These are phyloP conservation scores for Penicillium frequentans DNA, from an alignment of 2,329 filamentous ascomycete species.

Conservation along the genomic window DNA sequence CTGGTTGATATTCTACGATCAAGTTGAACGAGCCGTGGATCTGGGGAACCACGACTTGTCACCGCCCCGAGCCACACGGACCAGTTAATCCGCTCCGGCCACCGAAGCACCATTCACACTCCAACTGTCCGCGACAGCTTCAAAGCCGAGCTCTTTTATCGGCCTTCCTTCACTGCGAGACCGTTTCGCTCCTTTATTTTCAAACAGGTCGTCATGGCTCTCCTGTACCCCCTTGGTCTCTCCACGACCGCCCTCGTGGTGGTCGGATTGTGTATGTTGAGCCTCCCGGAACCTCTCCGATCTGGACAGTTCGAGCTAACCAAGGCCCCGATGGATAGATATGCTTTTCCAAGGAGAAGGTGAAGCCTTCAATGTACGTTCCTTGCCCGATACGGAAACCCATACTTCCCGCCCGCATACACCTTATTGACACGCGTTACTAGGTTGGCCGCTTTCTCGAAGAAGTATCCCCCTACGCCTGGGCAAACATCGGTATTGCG, in stretches of 20 bases:
- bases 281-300: slow-evolving; percentile 6
- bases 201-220: slow-evolving; percentile 60
- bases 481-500: slow-evolving; percentile 86
- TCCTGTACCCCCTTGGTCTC: slow-evolving; percentile 69
- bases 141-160: slow-evolving; percentile 21
- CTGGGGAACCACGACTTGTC: slow-evolving; percentile 28
- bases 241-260: slow-evolving; percentile 67
- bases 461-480: slow-evolving; percentile 88
- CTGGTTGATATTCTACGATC: slow-evolving; percentile 6
- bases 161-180: slow-evolving; percentile 10
- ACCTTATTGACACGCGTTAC: slow-evolving; percentile 14
- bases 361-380: slow-evolving; percentile 85
- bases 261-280: slow-evolving; percentile 72
- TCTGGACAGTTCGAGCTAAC: slow-evolving; percentile 18
- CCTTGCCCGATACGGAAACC: neutral
- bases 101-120: slow-evolving; percentile 23
- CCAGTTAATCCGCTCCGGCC: slow-evolving; percentile 35
- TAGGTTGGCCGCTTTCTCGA: slow-evolving; percentile 93
- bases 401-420: neutral
- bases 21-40: slow-evolving; percentile 24
- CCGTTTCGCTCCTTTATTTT: slow-evolving; percentile 23
- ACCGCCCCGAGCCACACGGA: slow-evolving; percentile 17
- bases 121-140: slow-evolving; percentile 7
- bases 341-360: slow-evolving; percentile 98
- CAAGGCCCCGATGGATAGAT: slow-evolving; percentile 56